Base-by-base conservation (phyloP, 768 basidiomycete species). In the Austroboletus eburneus region DNA sequence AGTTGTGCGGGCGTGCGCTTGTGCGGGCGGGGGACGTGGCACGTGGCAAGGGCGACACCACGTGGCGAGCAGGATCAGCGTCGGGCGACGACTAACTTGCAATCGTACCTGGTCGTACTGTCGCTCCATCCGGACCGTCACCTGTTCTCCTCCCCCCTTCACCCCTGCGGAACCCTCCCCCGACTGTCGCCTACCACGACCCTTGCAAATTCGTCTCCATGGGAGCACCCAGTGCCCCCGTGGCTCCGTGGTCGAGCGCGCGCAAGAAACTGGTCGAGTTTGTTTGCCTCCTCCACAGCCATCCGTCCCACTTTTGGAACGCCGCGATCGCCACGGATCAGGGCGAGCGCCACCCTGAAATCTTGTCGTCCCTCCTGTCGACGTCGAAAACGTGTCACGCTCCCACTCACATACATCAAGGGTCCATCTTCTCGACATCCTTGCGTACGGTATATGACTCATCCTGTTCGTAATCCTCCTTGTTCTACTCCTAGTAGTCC, bases 301-400 rank as follows among this genome's bases (percentile, higher is more conserved):
- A 5, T 24, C 8, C 14, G 23, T 7, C 9, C 53, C 20, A 9
- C 10, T 30, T 52, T 52, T 33, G 55, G 49, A 29, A 51, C 17
- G 29, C 23, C 43, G 18, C 37, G 54, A 53, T 58, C 56, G 45
- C 56, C 57, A 62, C 59, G 23, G 39, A 51, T 59, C 58, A 57
- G 57, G 57, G 56, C 35, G 23, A 12, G 14, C 14, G 9, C 17
- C 3, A 9, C 33, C 37, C 41, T 29, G 14, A 18, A 22, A 29
- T 34, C 47, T 34, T 14, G 41, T 27, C 25, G 25, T 5, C 25
- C 25, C 25, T 27, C 6, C 25, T 42, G 21, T 58, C 59, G 56
- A 58, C 59, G 59, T 62, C 58, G 58, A 59, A 56, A 62, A 59
- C 62, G 51, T 61, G 57, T 57, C 57, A 44, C 5, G 17, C 21